Conservation (phyloP, 805 yeast genomes). For the Metschnikowia drakensbergensis region DNA sequence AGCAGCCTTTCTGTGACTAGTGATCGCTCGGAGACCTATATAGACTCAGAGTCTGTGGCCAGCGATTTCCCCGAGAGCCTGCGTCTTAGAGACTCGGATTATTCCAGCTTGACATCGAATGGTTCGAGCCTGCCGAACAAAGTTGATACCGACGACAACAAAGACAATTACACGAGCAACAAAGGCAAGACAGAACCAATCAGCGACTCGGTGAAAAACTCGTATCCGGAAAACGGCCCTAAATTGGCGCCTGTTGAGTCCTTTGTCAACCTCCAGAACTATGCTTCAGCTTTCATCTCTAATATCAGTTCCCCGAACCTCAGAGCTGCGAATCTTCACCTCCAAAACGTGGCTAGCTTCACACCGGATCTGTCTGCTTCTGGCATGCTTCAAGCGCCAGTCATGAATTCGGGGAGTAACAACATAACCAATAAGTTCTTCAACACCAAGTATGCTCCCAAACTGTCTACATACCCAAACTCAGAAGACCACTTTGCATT, state of each 20-base stretch:
- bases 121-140: slow-evolving; percentile 4
- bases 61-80: neutral
- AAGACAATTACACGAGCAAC: neutral
- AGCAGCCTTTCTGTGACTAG: neutral
- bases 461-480: neutral
- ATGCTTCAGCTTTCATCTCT: neutral
- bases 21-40: slow-evolving; percentile 1
- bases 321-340: neutral
- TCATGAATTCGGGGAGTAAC: slow-evolving; percentile 26
- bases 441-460: slow-evolving; percentile 25
- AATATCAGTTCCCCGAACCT: slow-evolving; percentile 1
- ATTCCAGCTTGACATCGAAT: neutral
- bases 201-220: neutral
- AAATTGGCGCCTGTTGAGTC: neutral
- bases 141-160: neutral
- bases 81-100: neutral
- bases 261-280: neutral
- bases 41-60: slow-evolving; percentile 2
- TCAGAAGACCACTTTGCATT: slow-evolving; percentile 32
- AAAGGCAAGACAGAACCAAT: neutral
- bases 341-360: slow-evolving; percentile 3
- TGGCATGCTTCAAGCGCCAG: slow-evolving; percentile 27
- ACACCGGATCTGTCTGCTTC: slow-evolving; percentile 4
- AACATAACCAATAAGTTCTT: slow-evolving; percentile 36
- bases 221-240: neutral